Conservation (phyloP, 139 green algal genomes). For the Parachlorella kessleri region DNA sequence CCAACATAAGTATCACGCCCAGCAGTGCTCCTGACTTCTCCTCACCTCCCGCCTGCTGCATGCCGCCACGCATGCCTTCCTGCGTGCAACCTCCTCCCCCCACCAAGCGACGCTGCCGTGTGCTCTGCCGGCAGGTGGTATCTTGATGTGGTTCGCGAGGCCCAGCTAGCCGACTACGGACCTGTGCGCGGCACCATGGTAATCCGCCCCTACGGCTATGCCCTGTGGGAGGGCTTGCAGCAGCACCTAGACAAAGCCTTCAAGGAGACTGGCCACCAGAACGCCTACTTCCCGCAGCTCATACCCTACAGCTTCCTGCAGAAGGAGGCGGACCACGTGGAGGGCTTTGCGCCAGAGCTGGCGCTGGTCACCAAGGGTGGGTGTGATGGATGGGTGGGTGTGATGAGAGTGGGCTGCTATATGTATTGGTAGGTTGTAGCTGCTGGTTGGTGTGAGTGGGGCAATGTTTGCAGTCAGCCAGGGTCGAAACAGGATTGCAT, state of each 20-base stretch:
- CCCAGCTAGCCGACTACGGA: slow-evolving; percentile 97
- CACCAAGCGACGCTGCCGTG: background rate
- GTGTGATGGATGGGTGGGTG: background rate
- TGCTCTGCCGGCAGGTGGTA: slow-evolving; percentile 73
- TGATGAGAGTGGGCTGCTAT: background rate
- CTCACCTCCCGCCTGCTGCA: too few relatives aligned
- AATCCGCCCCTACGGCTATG: slow-evolving; percentile 95
- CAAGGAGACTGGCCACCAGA: slow-evolving; percentile 88
- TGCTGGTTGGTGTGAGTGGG: too few relatives aligned
- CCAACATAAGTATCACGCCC: too few relatives aligned
- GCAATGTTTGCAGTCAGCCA: too few relatives aligned
- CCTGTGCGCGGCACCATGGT: slow-evolving; percentile 99
- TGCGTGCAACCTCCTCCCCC: background rate
- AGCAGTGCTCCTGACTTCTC: too few relatives aligned
- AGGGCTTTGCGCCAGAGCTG: slow-evolving; percentile 99
- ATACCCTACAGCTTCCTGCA: slow-evolving; percentile 98
- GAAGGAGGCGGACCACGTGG: slow-evolving; percentile 98
- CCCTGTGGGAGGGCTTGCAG: slow-evolving; percentile 77
- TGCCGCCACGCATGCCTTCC: too few relatives aligned
- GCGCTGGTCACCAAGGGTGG: slow-evolving; percentile 94
- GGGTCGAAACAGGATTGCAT: too few relatives aligned
- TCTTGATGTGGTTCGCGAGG: slow-evolving; percentile 94
- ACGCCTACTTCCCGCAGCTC: slow-evolving; percentile 98
- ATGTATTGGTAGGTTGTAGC: too few relatives aligned
- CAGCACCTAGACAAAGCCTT: slow-evolving; percentile 80